Base-by-base conservation (phyloP, 2,329 filamentous ascomycete species). In the Onygenales sp. region DNA sequence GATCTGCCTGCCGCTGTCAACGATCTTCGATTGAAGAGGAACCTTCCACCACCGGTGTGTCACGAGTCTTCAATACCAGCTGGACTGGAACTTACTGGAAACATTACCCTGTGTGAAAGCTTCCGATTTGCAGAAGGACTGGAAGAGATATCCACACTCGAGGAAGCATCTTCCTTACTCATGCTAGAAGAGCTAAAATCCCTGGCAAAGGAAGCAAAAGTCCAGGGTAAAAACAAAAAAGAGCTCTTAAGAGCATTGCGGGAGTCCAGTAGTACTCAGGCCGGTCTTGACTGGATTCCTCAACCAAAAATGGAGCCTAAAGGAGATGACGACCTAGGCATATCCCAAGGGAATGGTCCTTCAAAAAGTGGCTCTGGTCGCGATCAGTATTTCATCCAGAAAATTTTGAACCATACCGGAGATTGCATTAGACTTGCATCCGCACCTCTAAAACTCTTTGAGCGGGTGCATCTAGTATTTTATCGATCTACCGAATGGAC, bases 401-500 rank as follows among this genome's bases (percentile, higher is more conserved):
- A 89, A 68, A 92, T 95, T 43, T 70, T 91, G 60, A 77, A 78
- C 33, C 83, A 84, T 54, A 87, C 87, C 0, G 93, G 93, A 0
- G 83, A 89, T 11, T 95, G 91, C 59, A 85, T 97, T 56, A 80
- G 92, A 39, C 79, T 98, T 10, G 89, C 89, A 0, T 71, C 85
- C 0, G 72, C 80, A 0, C 79, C 85, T 0, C 80, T 90, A 57
- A 89, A 84, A 62, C 78, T 98, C 0, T 98, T 98, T 63, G 90
- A 96, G 68, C 82, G 93, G 31, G 90, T 97, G 0, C 93, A 97
- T 71, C 74, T 98, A 2, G 90, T 98, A 32, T 98, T 96, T 68
- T 97, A 97, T 68, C 81, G 92, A 55, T 96, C 91, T 8, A 94
- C 89, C 0, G 88, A 95, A 66, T 98, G 93, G 93, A 95, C 91